Evolutionary conservation across 306 rosid genomes (phyloP).

Genomic region (Myrica gale): DNA sequence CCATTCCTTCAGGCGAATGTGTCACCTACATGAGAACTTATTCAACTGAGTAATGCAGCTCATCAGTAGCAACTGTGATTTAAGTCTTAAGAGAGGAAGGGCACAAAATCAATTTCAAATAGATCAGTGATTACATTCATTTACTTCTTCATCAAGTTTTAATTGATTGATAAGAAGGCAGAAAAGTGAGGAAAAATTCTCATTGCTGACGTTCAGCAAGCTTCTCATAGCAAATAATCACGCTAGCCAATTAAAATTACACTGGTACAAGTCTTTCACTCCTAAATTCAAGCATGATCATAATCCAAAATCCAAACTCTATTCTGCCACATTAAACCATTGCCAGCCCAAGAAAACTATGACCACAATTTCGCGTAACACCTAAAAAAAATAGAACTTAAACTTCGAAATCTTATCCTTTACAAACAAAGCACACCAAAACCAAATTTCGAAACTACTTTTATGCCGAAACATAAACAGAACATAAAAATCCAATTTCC

Average conservation of each 20-base stretch:
- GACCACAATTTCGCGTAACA: neutral
- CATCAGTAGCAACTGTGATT: neutral
- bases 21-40: conserved; percentile 60
- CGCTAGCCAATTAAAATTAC: neutral
- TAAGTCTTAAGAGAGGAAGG: neutral
- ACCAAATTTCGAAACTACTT: neutral
- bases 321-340: neutral
- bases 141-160: neutral
- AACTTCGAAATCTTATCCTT: neutral
- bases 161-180: neutral
- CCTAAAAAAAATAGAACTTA: neutral
- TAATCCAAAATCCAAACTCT: too few relatives aligned
- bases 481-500: neutral
- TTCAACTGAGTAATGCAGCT: neutral
- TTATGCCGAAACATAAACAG: neutral
- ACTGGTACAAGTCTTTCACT: neutral
- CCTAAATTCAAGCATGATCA: neutral
- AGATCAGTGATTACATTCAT: neutral
- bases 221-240: neutral
- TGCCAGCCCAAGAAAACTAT: neutral
- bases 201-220: neutral
- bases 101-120: neutral
- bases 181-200: neutral
- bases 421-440: neutral
- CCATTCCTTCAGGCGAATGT: conserved; percentile 89